phyloP scores from a whole-genome alignment of 2,329 filamentous ascomycete species.

The Elsinoe batatas region DNA sequence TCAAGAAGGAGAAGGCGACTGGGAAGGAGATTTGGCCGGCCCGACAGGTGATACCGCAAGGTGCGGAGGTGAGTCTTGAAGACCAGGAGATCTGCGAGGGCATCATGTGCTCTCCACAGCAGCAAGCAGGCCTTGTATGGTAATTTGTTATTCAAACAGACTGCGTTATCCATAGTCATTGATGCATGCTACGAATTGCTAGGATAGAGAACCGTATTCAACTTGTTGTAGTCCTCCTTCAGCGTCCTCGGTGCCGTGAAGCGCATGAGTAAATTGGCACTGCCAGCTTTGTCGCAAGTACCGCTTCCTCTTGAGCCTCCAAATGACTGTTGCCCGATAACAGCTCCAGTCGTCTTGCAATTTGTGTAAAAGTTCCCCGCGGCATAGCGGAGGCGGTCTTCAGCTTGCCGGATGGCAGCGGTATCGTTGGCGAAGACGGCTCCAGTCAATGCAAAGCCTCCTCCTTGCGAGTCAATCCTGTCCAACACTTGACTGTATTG shows the following conservation, averaged over 20 bases:
- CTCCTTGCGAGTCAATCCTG: constrained; percentile 35
- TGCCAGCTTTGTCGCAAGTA: constrained; percentile 50
- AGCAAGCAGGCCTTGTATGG: no score
- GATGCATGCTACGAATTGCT: constrained; percentile 13
- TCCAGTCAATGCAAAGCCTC: constrained; percentile 40
- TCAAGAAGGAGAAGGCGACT: constrained; percentile 35
- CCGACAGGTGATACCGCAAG: constrained; percentile 21
- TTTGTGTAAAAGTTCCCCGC: constrained; percentile 52
- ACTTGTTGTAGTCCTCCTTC: constrained; percentile 40
- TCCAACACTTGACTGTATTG: constrained; percentile 30
- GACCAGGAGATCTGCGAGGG: no score
- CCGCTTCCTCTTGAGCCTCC: constrained; percentile 44
- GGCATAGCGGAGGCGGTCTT: constrained; percentile 43
- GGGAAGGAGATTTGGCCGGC: constrained; percentile 47
- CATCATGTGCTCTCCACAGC: no score
- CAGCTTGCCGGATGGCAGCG: constrained; percentile 40
- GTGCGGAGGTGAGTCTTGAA: neutral
- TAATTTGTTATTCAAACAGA: no score
- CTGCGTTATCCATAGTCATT: no score
- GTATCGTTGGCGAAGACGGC: constrained; percentile 43
- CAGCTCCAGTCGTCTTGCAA: constrained; percentile 48
- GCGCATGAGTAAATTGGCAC: constrained; percentile 39
- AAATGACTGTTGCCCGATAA: constrained; percentile 49
- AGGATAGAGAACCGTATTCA: constrained; percentile 23
- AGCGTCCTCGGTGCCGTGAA: constrained; percentile 45